Conservation (phyloP, 768 basidiomycete species). For the Tulasnella sp. region DNA sequence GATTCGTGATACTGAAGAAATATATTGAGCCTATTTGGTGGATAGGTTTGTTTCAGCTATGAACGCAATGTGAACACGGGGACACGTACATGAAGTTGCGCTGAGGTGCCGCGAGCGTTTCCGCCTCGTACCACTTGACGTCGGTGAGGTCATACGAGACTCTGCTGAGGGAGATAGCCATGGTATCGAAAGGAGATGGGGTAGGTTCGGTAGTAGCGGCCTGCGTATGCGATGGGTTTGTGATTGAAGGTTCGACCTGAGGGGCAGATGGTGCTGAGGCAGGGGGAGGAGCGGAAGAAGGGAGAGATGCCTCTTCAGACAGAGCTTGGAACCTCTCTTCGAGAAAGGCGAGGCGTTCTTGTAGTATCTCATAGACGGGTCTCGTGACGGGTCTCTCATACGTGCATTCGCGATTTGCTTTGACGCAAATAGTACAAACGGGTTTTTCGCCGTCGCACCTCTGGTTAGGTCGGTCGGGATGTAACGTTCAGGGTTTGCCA, state of each 20-base stretch:
- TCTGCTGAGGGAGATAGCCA: background rate
- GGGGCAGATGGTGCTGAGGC: background rate
- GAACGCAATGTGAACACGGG: background rate
- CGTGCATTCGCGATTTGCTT: constrained; percentile 5
- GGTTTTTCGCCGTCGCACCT: constrained; percentile 12
- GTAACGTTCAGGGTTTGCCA: background rate
- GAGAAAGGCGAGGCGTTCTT: constrained; percentile 5
- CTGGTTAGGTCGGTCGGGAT: background rate
- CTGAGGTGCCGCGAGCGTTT: background rate
- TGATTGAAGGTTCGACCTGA: too few relatives aligned
- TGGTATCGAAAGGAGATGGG: background rate
- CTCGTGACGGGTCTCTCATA: constrained; percentile 4
- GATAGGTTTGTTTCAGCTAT: background rate
- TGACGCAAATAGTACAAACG: background rate
- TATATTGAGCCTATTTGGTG: background rate
- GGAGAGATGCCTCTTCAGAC: background rate
- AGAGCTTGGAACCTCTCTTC: background rate
- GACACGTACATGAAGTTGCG: background rate
- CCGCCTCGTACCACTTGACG: background rate
- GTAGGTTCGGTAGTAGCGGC: background rate
- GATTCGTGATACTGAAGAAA: background rate
- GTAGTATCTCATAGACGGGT: constrained; percentile 6
- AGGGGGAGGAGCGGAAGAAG: background rate
- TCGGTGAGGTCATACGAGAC: background rate
- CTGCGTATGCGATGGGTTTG: background rate